Percentiles rank a stretch among this genome's conserved stretches.
phyloP scores from a whole-genome alignment of 495 filamentous ascomycete genomes.

The Aeminium ludgeri region DNA sequence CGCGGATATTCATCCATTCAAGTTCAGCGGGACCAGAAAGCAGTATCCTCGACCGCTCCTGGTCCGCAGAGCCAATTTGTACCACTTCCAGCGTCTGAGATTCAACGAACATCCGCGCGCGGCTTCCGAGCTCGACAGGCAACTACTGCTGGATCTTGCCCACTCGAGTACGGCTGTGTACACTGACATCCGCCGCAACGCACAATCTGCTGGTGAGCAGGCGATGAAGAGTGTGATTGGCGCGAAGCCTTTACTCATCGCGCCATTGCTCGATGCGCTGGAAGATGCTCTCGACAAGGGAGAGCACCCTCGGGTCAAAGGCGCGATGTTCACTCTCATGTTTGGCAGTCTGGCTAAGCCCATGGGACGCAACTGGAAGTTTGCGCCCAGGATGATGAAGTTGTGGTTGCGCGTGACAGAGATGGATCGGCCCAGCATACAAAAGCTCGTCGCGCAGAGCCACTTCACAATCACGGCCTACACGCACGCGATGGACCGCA shows the following conservation, averaged over 20 bases:
- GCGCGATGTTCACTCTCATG: slow-evolving; percentile 73
- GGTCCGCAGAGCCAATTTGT: slow-evolving; percentile 77
- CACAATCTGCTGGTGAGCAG: slow-evolving; percentile 80
- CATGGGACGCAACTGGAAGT: slow-evolving; percentile 78
- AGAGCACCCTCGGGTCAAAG: slow-evolving; percentile 83
- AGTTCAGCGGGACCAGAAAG: slow-evolving; percentile 82
- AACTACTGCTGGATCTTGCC: slow-evolving; percentile 70
- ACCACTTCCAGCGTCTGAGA: slow-evolving; percentile 80
- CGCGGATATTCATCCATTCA: slow-evolving; percentile 79
- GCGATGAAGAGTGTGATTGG: slow-evolving; percentile 86
- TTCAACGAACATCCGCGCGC: slow-evolving; percentile 80
- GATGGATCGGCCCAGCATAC: slow-evolving; percentile 84
- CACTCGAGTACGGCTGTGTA: slow-evolving; percentile 87
- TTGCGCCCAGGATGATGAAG: slow-evolving; percentile 67
- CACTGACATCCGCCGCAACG: slow-evolving; percentile 83
- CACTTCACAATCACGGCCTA: slow-evolving; percentile 83
- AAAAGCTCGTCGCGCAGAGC: slow-evolving; percentile 67
- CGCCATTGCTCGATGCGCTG: slow-evolving; percentile 61
- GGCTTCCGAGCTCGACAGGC: slow-evolving; percentile 69
- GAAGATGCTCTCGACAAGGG: slow-evolving; percentile 65
- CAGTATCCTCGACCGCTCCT: slow-evolving; percentile 81
- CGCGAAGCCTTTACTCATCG: slow-evolving; percentile 71
- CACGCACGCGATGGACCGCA: slow-evolving; percentile 63
- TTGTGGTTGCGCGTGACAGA: slow-evolving; percentile 78
- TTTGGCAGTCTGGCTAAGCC: slow-evolving; percentile 83